Evolutionary conservation across 495 filamentous ascomycete genomes (phyloP), one percentile per base, ranked within the genome.

Genomic region (Aspergillus baeticus): DNA sequence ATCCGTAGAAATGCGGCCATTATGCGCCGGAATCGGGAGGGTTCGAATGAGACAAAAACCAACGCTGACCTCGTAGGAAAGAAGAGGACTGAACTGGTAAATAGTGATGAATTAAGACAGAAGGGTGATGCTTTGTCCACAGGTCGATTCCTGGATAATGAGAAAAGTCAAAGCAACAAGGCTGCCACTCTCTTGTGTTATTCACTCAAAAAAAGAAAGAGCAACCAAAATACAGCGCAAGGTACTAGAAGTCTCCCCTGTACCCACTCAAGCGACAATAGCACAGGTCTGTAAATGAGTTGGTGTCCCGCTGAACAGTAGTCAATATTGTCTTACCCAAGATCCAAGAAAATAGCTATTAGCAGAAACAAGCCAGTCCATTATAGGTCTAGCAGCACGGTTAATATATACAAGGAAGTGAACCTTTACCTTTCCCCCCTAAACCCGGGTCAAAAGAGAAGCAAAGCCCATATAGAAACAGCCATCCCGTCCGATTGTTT

Each of bases 321-420:
- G n/a, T n/a, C n/a, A n/a, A n/a, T n/a, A n/a, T n/a, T n/a, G n/a
- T n/a, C n/a, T n/a, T n/a, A n/a, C n/a, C n/a, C n/a, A n/a, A n/a
- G n/a, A n/a, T n/a, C n/a, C n/a, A n/a, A n/a, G n/a, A n/a, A 29
- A 29, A 29, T 29, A 4, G 26, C 8, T 29, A 29, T 3, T 17
- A 38, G 47, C 18, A 50, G 37, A 50, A 52, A 37, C 21, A 52
- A 59, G 36, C 21, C 47, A 50, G 34, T 50, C 20, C 47, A 50
- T 50, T 50, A 33, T 33, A 15, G 37, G 29, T 50, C 34, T 50
- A 50, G 47, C 21, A 63, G 54, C 34, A 57, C 48, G 56, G 57
- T 14, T 36, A 53, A 60, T 64, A 64, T 65, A 46, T 60, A 61
- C 56, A 60, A 46, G 23, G 52, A 58, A 59, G 52, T 54, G 39